Conservation (phyloP, 129 eudicot genomes). For the Escallonia rubra region DNA sequence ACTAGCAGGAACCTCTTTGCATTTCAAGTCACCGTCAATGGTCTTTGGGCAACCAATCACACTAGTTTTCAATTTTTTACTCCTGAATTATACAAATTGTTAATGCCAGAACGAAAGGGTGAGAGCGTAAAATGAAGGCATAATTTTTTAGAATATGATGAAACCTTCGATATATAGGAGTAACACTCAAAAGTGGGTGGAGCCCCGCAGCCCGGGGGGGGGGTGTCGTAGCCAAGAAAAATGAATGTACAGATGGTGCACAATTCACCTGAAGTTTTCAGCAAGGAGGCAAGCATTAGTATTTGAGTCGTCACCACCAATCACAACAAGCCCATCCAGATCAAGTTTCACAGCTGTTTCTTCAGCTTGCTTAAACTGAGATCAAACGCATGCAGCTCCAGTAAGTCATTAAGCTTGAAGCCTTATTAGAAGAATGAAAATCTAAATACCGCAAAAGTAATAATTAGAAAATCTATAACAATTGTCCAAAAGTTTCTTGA, state of each 20-base stretch:
- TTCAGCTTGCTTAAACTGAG: conserved; percentile 98
- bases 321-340: conserved; percentile 95
- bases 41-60: conserved; percentile 99
- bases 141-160: too few species aligned
- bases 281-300: conserved; percentile 99
- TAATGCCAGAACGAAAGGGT: neutral
- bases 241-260: neutral
- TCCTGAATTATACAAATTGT: conserved; percentile 37
- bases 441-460: neutral
- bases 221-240: neutral
- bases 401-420: conserved; percentile 16
- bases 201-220: too few species aligned
- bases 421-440: neutral
- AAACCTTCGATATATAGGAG: too few species aligned
- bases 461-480: neutral
- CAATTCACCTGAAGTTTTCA: conserved; percentile 69
- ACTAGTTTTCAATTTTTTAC: conserved; percentile 76
- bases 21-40: conserved; percentile 95
- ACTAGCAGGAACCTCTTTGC: conserved; percentile 96
- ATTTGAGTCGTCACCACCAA: conserved; percentile 99
- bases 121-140: too few species aligned
- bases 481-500: neutral
- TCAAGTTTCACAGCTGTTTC: conserved; percentile 87
- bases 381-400: conserved; percentile 12
- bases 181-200: neutral